Base-by-base conservation (phyloP, 2,329 filamentous ascomycete genomes). In the Thielaviopsis ethacetica region DNA sequence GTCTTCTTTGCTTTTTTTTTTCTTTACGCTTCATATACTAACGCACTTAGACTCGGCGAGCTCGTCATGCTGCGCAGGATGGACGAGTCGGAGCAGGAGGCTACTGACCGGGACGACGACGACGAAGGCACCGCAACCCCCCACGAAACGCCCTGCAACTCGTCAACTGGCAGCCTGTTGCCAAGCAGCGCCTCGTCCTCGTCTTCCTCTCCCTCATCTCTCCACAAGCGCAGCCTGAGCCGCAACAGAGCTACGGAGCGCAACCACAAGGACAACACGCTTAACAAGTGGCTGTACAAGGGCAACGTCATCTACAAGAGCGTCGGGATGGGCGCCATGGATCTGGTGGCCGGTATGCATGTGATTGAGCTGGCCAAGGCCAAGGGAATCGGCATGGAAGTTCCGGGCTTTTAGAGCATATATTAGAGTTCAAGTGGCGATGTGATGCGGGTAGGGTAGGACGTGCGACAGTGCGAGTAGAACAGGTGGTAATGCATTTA, bases 281-380 rank as follows among this genome's bases (percentile, higher is more conserved):
- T 83, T 58, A 71, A 72, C 27, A 70, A 72, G 21, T 84, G 82
- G 82, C 67, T 85, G 59, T 72, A 76, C 59, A 73, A 74, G 2
- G 83, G 83, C 0, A 85, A 83, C 61, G 82, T 86, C 21, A 76
- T 86, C 7, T 86, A 85, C 67, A 86, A 85, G 72, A 81, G 79
- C 62, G 83, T 86, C 0, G 83, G 83, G 0, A 68, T 85, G 54
- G 83, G 82, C 0, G 67, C 85, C 56, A 85, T 85, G 82, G 83
- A 86, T 64, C 68, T 86, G 22, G 76, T 80, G 1, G 77, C 84
- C 1, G 83, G 82, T 15, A 73, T 75, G 64, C 76, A 82, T 58
- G 62, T 86, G 54, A 67, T 85, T 19, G 70, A 74, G 61, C 67
- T 83, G 62, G 82, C 83, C 1, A 72, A 72, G 50, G 70, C 75